Base-by-base conservation (phyloP, 1,284 basidiomycete species). In the Leccinum laetum region DNA sequence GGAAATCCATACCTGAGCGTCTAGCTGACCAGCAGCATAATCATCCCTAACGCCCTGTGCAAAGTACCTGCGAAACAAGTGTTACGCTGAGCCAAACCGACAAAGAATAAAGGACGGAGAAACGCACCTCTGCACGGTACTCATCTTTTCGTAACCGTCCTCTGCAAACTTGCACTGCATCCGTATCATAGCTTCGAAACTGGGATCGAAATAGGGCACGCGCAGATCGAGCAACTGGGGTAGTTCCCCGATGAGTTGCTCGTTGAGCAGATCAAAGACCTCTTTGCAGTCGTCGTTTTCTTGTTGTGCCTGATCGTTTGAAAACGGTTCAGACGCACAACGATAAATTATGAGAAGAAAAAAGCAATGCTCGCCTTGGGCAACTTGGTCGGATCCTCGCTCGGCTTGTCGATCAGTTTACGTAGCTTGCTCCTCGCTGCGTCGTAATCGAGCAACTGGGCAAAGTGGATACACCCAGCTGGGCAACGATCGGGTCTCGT, bases 171-270 rank as follows among this genome's bases (percentile, higher is more conserved):
- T 95, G 75, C 94, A 88, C 78, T 99, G 97, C 86, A 98, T 94
- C 53, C 98, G 87, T 71, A 98, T 94, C 97, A 99, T 99, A 39
- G 97, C 94, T 79, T 99, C 98, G 77, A 99, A 99, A 70, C 93
- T 96, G 1, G 98, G 98, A 78, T 99, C 97, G 68, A 99, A 94
- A 83, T 95, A 99, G 7, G 98, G 97, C 53, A 99, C 92, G 44
- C 98, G 92, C 26, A 99, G 87, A 72, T 99, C 96, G 58, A 99
- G 87, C 32, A 99, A 81, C 71, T 97, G 89, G 0, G 98, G 98
- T 7, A 99, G 84, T 73, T 99, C 98, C 32, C 84, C 78, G 71
- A 97, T 92, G 69, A 99, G 87, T 73, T 98, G 96, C 37, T 94
- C 89, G 76, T 99, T 98, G 68, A 99, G 84, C 71, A 94, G 80